These are phyloP conservation scores for Gigaspora rosea DNA, from an alignment of 192 early-diverging fungal species.

Conservation along the genomic window DNA sequence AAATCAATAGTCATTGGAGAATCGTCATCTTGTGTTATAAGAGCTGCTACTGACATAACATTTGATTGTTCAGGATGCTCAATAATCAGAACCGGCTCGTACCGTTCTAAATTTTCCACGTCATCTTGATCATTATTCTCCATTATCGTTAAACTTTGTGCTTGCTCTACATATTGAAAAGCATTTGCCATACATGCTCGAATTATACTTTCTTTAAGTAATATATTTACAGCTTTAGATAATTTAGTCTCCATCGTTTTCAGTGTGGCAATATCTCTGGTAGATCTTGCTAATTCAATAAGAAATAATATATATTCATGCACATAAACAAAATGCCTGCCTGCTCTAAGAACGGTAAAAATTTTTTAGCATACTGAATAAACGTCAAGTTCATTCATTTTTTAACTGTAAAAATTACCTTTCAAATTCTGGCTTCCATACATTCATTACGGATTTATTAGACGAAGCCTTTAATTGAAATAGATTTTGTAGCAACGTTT, in stretches of 20 bases:
- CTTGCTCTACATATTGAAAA: not conserved
- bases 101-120: not conserved
- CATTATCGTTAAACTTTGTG: not conserved
- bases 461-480: slow-evolving; percentile 59
- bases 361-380: not conserved
- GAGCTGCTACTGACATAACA: slow-evolving; percentile 14
- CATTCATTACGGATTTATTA: slow-evolving; percentile 60
- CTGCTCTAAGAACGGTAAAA: slow-evolving; percentile 49
- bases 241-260: slow-evolving; percentile 8
- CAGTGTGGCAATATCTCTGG: not conserved
- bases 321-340: slow-evolving; percentile 76
- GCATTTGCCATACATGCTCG: not conserved
- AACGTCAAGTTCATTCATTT: not conserved
- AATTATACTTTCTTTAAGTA: slow-evolving; percentile 9
- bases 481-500: slow-evolving; percentile 56
- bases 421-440: slow-evolving; percentile 82
- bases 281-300: slow-evolving; percentile 46
- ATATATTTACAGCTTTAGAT: slow-evolving; percentile 11
- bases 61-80: slow-evolving; percentile 5
- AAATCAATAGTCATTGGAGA: not conserved
- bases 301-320: slow-evolving; percentile 68
- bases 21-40: slow-evolving; percentile 17
- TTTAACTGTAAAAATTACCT: slow-evolving; percentile 40
- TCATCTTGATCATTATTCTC: not conserved
- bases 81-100: not conserved